Percentiles rank a stretch among this genome's conserved stretches.
These are phyloP conservation scores for Truncatella angustata DNA, from an alignment of 2,329 filamentous ascomycete genomes.

Conservation along the genomic window DNA sequence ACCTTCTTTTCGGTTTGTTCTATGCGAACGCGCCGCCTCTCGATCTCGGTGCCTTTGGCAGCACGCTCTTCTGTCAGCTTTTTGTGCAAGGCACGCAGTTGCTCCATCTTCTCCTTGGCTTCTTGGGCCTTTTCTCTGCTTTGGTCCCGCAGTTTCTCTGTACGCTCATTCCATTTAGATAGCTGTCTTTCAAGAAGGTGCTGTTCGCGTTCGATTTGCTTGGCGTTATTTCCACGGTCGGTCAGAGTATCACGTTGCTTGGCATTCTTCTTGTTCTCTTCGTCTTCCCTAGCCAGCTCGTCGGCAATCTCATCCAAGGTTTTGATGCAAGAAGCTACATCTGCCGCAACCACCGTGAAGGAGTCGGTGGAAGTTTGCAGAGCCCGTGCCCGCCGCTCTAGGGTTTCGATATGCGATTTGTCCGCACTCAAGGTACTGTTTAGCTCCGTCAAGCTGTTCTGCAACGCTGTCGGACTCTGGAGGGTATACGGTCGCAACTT, in stretches of 20 bases:
- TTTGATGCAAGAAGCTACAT: constrained; percentile 85
- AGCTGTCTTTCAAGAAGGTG: constrained; percentile 80
- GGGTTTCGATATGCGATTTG: constrained; percentile 79
- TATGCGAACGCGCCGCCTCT: constrained; percentile 86
- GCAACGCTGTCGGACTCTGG: constrained; percentile 80
- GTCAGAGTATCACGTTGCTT: constrained; percentile 84
- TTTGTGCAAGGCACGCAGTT: constrained; percentile 75
- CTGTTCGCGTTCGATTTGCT: constrained; percentile 89
- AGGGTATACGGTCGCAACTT: constrained; percentile 91
- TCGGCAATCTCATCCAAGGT: constrained; percentile 81
- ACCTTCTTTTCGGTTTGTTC: constrained; percentile 99
- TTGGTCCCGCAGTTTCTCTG: constrained; percentile 76
- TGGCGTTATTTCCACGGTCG: constrained; percentile 83
- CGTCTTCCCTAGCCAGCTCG: constrained; percentile 89
- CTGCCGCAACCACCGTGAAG: constrained; percentile 77
- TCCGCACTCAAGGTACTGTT: constrained; percentile 75
- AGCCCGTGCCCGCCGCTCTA: constrained; percentile 84
- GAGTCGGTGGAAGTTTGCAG: constrained; percentile 90
- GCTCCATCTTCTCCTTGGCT: constrained; percentile 87
- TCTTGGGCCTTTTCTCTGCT: constrained; percentile 77
- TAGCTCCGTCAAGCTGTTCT: constrained; percentile 78
- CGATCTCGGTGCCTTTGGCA: constrained; percentile 88
- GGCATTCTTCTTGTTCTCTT: constrained; percentile 77
- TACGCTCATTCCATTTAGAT: constrained; percentile 81
- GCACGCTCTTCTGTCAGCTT: constrained; percentile 79